These are phyloP conservation scores for Delitschia confertaspora DNA, from an alignment of 495 filamentous ascomycete genomes.

Conservation along the genomic window DNA sequence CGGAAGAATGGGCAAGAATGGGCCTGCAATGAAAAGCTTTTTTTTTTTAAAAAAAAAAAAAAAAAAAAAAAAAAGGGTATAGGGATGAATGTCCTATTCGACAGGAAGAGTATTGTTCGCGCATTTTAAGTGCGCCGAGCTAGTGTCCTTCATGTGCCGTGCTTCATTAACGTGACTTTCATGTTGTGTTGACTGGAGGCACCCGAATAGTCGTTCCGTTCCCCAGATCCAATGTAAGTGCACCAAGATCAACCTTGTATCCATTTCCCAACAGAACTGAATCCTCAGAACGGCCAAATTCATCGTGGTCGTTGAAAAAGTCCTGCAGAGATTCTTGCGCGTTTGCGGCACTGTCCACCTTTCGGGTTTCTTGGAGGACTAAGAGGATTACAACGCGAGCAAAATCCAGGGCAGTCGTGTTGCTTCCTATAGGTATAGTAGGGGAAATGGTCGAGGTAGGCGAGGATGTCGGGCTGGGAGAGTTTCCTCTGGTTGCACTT, in stretches of 20 bases:
- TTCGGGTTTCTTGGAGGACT: conserved; percentile 47
- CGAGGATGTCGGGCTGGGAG: conserved; percentile 28
- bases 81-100: neutral
- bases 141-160: too few species aligned
- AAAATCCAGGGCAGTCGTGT: conserved; percentile 53
- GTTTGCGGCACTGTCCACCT: conserved; percentile 43
- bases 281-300: too few species aligned
- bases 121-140: too few species aligned
- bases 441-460: too few species aligned
- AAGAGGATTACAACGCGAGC: conserved; percentile 55
- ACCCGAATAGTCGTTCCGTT: conserved; percentile 19
- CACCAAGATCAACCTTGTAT: conserved; percentile 39
- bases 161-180: neutral
- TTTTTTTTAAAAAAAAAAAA: neutral
- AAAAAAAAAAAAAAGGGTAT: neutral
- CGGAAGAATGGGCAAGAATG: too few species aligned
- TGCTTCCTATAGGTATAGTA: conserved; percentile 19
- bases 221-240: conserved; percentile 12
- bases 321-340: conserved; percentile 50
- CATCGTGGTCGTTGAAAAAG: conserved; percentile 40
- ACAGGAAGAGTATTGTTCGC: neutral
- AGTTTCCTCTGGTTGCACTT: too few species aligned
- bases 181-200: conserved; percentile 1
- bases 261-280: conserved; percentile 36
- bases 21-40: neutral